Base-by-base conservation (phyloP, 768 basidiomycete species). In the Suillus cothurnatus region DNA sequence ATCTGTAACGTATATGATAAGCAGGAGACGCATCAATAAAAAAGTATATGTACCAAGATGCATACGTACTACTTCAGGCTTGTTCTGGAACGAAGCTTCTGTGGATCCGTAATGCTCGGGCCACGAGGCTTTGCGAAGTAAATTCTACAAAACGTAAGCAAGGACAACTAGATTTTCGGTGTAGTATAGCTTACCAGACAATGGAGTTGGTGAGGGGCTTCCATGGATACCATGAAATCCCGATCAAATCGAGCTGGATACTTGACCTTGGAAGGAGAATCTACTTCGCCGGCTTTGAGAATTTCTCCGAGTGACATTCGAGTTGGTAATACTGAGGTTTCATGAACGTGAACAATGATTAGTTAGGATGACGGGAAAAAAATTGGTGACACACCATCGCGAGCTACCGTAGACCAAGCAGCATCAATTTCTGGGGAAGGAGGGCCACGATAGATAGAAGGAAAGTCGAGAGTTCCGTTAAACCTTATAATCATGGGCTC, bases 381-480 rank as follows among this genome's bases (percentile, higher is more conserved):
- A n/a, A 45, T 45, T 21, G 9, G 21, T 6, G 6, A 49, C 28
- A 17, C 5, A 67, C 66, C 56, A 23, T 68, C 61, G 8, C 56
- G 50, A 23, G 60, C 34, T 19, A 64, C 43, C 28, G 61, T 50
- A 28, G 39, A 9, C 66, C 68, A 67, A 28, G 61, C 66, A 15
- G 55, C 63, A 45, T 68, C 68, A n/a, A 68, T 53, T 21, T 67
- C 68, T 5, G 63, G 34, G n/a, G 52, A 31, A 9, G 68, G 68
- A 12, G 47, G 26, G n/a, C 67, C 66, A 34, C 66, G 66, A 55
- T 63, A 68, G 12, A 60, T 58, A 9, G 61, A 66, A 23, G 38
- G 58, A 45, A 49, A 56, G 47, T 64, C 26, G 28, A 68, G 52
- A 14, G 21, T 19, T 23, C 53, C 67, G 36, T 64, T 68, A 17